Percentiles rank a stretch among this genome's conserved stretches.
Evolutionary conservation across 2,329 filamentous ascomycete species (phyloP).

Genomic region (Aspergillus glaucus): DNA sequence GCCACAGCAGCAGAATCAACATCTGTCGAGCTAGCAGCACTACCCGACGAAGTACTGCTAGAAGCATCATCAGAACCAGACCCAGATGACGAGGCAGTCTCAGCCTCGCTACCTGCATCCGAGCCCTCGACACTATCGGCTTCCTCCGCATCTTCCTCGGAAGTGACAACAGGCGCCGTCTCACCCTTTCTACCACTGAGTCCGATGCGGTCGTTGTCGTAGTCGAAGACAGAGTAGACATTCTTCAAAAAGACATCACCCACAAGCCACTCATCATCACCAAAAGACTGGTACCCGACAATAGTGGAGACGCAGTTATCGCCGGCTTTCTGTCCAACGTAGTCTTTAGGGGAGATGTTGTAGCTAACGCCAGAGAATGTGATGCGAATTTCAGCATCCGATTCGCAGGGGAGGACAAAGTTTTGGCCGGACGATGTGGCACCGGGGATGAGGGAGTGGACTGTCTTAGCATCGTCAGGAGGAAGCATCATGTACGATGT

Average conservation of each 20-base stretch:
- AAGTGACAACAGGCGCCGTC: neutral
- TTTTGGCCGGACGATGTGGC: constrained; percentile 53
- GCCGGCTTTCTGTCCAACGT: constrained; percentile 45
- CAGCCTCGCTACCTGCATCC: neutral
- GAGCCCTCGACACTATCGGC: neutral
- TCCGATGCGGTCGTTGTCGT: constrained; percentile 47
- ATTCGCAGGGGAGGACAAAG: constrained; percentile 69
- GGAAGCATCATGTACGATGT: constrained; percentile 75
- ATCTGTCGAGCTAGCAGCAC: constrained; percentile 2
- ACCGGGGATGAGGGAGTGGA: constrained; percentile 64
- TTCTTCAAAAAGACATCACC: constrained; percentile 86
- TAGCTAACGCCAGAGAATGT: constrained; percentile 64
- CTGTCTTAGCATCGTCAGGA: constrained; percentile 54
- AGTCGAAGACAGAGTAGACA: constrained; percentile 80
- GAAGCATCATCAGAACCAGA: constrained; percentile 5
- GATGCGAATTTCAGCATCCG: constrained; percentile 54
- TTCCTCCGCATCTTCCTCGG: neutral
- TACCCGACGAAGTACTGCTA: constrained; percentile 6
- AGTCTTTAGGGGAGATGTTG: constrained; percentile 63
- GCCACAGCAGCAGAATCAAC: constrained; percentile 5
- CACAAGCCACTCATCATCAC: constrained; percentile 63
- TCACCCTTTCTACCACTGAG: constrained; percentile 15
- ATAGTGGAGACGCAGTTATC: constrained; percentile 60
- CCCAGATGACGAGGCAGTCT: neutral
- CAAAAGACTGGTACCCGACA: constrained; percentile 63